Percentiles rank a stretch among this genome's conserved stretches.
Conservation (phyloP, 352 stramenopile genomes). For the Phytopythium oedochilum region DNA sequence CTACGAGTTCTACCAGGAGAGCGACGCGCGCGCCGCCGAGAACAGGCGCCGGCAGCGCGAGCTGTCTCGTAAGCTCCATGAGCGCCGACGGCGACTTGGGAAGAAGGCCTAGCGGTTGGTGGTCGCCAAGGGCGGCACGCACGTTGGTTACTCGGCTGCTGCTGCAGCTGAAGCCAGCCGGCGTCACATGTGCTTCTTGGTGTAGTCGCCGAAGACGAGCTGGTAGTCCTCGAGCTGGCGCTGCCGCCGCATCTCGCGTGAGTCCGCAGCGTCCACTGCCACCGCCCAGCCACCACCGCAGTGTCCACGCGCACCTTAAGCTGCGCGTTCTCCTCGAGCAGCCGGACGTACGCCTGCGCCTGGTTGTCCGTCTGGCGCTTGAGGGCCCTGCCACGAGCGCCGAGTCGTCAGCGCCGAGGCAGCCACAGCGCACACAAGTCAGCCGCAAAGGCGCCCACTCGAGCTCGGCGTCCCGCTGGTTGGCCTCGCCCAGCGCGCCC, state of each 20-base stretch:
- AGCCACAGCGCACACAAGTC: no score
- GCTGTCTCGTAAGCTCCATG: conserved; percentile 20
- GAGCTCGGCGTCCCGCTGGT: conserved; percentile 68
- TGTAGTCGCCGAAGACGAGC: conserved; percentile 80
- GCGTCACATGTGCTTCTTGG: conserved; percentile 73
- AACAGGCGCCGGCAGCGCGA: conserved; percentile 26
- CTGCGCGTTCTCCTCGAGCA: conserved; percentile 72
- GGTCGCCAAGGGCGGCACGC: no score
- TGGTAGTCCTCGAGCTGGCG: conserved; percentile 74
- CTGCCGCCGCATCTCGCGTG: conserved; percentile 11
- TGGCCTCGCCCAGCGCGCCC: conserved; percentile 52
- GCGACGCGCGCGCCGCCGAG: conserved; percentile 11
- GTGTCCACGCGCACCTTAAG: conserved; percentile 36
- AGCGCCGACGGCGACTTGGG: conserved; percentile 9
- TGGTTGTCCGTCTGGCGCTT: conserved; percentile 66
- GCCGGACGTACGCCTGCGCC: conserved; percentile 59
- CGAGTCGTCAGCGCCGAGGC: no score
- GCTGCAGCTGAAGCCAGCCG: neutral
- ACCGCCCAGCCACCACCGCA: no score
- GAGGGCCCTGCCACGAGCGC: conserved; percentile 31
- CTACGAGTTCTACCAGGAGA: conserved; percentile 36
- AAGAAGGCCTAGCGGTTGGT: no score
- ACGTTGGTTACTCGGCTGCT: no score
- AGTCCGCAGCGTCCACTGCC: neutral
- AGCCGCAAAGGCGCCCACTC: conserved; percentile 26